phyloP scores from a whole-genome alignment of 345 rosid species.

The Boechera retrofracta region DNA sequence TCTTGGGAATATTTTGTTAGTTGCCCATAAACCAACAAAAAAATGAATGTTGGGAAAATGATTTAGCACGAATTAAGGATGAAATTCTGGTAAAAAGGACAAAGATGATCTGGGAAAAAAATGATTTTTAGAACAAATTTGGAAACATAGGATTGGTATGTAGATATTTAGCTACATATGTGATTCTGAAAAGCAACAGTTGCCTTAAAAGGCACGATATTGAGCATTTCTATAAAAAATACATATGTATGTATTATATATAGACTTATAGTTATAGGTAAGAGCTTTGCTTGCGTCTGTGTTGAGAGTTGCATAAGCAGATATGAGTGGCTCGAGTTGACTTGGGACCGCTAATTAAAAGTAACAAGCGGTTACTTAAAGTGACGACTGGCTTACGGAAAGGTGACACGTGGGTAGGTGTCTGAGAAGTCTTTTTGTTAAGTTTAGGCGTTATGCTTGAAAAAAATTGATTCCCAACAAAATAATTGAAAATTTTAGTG shows the following conservation, averaged over 20 bases:
- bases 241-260: background rate
- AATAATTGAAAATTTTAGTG: background rate
- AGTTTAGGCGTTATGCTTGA: background rate
- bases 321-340: constrained; percentile 33
- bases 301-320: background rate
- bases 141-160: constrained; percentile 16
- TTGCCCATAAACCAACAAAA: background rate
- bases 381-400: constrained; percentile 32
- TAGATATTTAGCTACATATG: background rate
- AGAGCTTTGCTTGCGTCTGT: constrained; percentile 3
- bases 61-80: constrained; percentile 27
- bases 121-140: background rate
- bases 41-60: constrained; percentile 16
- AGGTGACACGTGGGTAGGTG: background rate
- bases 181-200: constrained; percentile 35
- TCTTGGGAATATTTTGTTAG: constrained; percentile 8
- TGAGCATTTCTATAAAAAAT: constrained; percentile 33
- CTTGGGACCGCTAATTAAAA: constrained; percentile 30
- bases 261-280: background rate
- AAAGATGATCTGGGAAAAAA: constrained; percentile 21
- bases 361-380: constrained; percentile 35
- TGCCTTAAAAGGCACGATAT: constrained; percentile 42
- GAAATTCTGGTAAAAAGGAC: constrained; percentile 21
- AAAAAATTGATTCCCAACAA: background rate
- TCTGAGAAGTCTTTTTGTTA: background rate